Evolutionary conservation across 2,329 filamentous ascomycete genomes (phyloP).

Genomic region (Phoma sp.): DNA sequence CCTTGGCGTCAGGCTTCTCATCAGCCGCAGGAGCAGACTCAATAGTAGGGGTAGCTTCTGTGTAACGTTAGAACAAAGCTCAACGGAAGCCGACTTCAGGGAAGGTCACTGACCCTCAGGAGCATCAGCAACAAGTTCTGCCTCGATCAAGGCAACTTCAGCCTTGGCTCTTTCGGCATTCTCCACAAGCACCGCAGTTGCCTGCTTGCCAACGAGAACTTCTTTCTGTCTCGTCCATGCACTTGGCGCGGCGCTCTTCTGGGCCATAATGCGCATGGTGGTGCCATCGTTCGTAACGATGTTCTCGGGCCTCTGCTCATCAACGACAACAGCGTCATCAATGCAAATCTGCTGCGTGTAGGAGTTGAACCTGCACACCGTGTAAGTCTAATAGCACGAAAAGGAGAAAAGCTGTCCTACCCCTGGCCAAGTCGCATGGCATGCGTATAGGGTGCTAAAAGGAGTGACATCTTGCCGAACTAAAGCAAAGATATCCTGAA

Average conservation of each 20-base stretch:
- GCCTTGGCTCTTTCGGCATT: constrained; percentile 9
- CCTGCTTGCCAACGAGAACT: constrained; percentile 2
- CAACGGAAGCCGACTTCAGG: no score
- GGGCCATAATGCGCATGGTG: constrained; percentile 10
- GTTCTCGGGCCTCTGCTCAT: constrained; percentile 1
- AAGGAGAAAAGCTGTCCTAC: background rate
- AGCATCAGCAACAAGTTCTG: background rate
- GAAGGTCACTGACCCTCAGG: background rate
- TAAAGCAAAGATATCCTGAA: background rate
- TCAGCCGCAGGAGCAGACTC: background rate
- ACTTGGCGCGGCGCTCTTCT: constrained; percentile 7
- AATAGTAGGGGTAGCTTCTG: background rate
- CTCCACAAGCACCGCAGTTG: background rate
- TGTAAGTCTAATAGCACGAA: background rate
- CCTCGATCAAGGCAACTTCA: background rate
- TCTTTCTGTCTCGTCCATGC: constrained; percentile 9
- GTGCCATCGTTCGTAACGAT: constrained; percentile 12
- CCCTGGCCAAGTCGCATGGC: constrained; percentile 5
- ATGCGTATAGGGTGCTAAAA: background rate
- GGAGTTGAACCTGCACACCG: constrained; percentile 6
- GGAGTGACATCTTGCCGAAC: background rate
- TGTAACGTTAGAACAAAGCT: no score
- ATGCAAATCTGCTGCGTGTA: constrained; percentile 16
- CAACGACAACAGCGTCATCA: constrained; percentile 13
- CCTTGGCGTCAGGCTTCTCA: background rate